phyloP scores from a whole-genome alignment of 2,329 filamentous ascomycete genomes.

The Nigrospora osmanthi region DNA sequence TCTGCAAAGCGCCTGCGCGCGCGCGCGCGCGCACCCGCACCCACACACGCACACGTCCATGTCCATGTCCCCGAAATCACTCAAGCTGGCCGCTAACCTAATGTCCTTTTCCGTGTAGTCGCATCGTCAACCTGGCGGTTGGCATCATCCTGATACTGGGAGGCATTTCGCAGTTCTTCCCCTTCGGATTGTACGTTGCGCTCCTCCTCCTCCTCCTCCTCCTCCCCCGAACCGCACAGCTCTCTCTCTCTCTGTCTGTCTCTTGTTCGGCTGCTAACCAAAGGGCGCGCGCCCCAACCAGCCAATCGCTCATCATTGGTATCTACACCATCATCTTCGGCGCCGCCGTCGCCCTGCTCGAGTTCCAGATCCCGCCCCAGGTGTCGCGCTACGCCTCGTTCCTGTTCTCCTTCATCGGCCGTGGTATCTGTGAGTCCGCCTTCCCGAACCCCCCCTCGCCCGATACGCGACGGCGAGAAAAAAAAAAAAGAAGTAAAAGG shows the following conservation, averaged over 20 bases:
- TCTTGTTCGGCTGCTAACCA: not conserved
- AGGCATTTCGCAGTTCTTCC: constrained; percentile 67
- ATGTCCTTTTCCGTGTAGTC: constrained; percentile 45
- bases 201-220: no score
- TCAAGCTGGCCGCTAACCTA: constrained; percentile 6
- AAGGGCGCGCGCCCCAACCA: constrained; percentile 21
- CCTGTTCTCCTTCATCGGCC: constrained; percentile 94
- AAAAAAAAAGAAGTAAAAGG: no score
- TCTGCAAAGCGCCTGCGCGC: no score
- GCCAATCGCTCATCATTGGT: constrained; percentile 69
- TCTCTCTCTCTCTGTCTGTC: not conserved
- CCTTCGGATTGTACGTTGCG: constrained; percentile 46
- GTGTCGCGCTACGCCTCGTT: constrained; percentile 92
- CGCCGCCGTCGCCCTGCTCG: constrained; percentile 65
- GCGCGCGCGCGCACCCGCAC: no score
- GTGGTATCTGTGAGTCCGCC: constrained; percentile 74
- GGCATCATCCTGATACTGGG: constrained; percentile 83
- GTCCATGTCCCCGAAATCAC: no score
- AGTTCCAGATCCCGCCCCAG: constrained; percentile 93
- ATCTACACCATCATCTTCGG: constrained; percentile 89
- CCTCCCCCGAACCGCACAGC: no score
- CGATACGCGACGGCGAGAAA: no score
- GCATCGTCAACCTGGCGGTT: constrained; percentile 86
- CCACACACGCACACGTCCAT: no score
- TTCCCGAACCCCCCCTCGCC: not conserved